A percentile compares a stretch with the other conserved stretches of the same genome.
phyloP scores from a whole-genome alignment of 2,329 filamentous ascomycete species.

The Paramyrothecium sp. region DNA sequence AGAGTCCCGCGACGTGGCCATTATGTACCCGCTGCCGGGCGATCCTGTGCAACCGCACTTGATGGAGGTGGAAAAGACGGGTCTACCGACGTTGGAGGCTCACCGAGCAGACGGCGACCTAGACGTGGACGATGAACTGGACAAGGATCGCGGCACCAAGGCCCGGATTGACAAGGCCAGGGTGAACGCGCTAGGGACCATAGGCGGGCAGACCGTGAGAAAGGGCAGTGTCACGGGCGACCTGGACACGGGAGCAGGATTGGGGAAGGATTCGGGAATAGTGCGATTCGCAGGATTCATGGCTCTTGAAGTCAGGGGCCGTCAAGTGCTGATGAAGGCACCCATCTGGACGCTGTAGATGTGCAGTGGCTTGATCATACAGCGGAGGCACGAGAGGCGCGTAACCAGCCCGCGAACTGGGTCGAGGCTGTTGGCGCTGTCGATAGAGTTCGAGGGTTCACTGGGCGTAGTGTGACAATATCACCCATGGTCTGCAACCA shows the following conservation, averaged over 20 bases:
- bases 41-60: constrained; percentile 65
- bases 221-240: constrained; percentile 34
- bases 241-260: constrained; percentile 32
- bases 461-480: too few species aligned
- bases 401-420: too few species aligned
- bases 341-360: constrained; percentile 63
- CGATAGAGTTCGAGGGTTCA: too few species aligned
- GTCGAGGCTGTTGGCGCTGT: too few species aligned
- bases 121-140: constrained; percentile 38
- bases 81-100: constrained; percentile 60
- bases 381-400: too few species aligned
- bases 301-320: constrained; percentile 70
- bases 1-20: constrained; percentile 86
- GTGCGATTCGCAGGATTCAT: constrained; percentile 77
- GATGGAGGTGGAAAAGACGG: constrained; percentile 84
- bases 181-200: constrained; percentile 40
- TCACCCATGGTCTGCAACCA: too few species aligned
- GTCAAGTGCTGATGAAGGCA: constrained; percentile 73
- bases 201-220: constrained; percentile 3
- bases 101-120: constrained; percentile 40
- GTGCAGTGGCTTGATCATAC: too few species aligned
- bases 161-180: constrained; percentile 42
- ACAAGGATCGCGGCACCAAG: constrained; percentile 42
- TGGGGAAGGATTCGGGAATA: constrained; percentile 48
- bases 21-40: constrained; percentile 82